Percentiles rank a stretch among this genome's conserved stretches.
Evolutionary conservation across 2,329 filamentous ascomycete genomes (phyloP).

Genomic region (Periconia digitata): DNA sequence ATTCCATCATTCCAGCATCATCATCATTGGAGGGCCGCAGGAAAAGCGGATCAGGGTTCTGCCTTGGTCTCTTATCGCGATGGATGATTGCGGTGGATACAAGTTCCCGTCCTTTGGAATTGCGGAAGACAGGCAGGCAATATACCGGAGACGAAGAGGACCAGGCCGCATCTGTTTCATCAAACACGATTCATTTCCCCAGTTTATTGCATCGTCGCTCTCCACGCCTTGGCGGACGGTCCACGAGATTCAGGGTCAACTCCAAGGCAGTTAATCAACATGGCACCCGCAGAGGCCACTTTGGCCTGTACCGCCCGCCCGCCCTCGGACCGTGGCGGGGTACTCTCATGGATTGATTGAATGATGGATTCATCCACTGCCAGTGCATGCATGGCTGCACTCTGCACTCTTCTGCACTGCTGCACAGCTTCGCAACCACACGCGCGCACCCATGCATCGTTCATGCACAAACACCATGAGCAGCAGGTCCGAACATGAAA

Average conservation of each 20-base stretch:
- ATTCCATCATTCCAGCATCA: no score
- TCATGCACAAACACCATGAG: neutral
- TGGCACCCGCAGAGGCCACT: neutral
- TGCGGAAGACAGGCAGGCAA: neutral
- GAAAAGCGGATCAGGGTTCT: no score
- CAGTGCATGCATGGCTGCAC: neutral
- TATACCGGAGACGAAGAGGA: neutral
- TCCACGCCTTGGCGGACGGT: neutral
- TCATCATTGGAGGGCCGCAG: no score
- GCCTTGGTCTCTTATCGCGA: no score
- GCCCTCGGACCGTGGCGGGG: neutral
- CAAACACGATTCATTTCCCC: slow-evolving; percentile 2
- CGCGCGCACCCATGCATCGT: neutral
- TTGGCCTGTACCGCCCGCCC: neutral
- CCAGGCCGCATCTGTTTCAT: neutral
- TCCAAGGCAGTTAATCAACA: neutral
- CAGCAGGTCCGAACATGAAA: neutral
- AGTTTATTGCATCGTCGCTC: neutral
- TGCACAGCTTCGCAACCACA: neutral
- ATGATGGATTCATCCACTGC: no score
- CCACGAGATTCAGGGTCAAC: no score
- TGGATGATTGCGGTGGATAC: no score
- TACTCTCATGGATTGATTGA: no score
- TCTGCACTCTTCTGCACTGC: neutral
- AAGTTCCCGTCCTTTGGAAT: neutral